Evolutionary conservation across 2,329 filamentous ascomycete genomes (phyloP).

Genomic region (Aspergillus clavatus): DNA sequence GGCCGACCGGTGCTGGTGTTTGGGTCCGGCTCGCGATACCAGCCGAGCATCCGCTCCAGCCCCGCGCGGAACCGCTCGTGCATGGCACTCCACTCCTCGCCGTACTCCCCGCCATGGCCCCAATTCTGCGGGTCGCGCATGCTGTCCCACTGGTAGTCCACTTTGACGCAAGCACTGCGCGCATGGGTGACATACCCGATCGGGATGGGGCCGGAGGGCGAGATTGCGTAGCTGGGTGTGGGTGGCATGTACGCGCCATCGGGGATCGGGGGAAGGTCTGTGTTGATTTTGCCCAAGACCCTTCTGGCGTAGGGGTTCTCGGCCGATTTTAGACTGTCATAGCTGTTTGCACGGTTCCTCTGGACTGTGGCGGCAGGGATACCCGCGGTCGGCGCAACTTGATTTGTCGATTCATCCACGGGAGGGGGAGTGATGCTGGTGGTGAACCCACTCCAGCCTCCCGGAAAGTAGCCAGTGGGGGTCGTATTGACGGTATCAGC

Average conservation of each 20-base stretch:
- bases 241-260: conserved; percentile 65
- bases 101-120: conserved; percentile 81
- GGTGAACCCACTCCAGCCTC: conserved; percentile 50
- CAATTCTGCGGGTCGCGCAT: conserved; percentile 72
- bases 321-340: conserved; percentile 31
- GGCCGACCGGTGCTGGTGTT: conserved; percentile 4
- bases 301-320: conserved; percentile 16
- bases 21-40: conserved; percentile 61
- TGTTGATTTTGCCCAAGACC: conserved; percentile 29
- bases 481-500: conserved; percentile 35
- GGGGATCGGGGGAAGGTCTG: conserved; percentile 24
- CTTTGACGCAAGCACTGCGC: conserved; percentile 72
- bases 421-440: conserved; percentile 28
- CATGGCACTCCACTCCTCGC: conserved; percentile 95
- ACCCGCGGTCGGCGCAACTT: not conserved
- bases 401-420: conserved; percentile 16
- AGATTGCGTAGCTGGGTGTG: conserved; percentile 76
- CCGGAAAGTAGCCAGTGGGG: conserved; percentile 47
- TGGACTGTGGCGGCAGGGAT: conserved; percentile 19
- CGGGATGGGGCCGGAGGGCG: conserved; percentile 74
- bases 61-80: conserved; percentile 82
- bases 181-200: conserved; percentile 86
- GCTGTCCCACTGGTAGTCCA: conserved; percentile 98
- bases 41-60: conserved; percentile 71
- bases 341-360: conserved; percentile 47